Conservation (phyloP, 129 eudicot species). For the Gnaphalium uliginosum region DNA sequence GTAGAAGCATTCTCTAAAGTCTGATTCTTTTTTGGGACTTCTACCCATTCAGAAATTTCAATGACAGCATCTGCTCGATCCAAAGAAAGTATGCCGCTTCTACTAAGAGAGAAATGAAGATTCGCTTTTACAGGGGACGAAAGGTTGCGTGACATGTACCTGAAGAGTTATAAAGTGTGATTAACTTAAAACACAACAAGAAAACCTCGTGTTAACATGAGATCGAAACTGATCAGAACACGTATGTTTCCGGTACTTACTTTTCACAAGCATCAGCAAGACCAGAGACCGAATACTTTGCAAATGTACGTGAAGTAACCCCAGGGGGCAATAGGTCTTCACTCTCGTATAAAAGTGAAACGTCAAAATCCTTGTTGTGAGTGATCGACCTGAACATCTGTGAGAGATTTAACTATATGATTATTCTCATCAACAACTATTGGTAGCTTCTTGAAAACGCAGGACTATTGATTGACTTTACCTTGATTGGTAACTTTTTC, state of each 20-base stretch:
- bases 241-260: slow-evolving; percentile 45
- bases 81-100: slow-evolving; percentile 81
- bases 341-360: slow-evolving; percentile 75
- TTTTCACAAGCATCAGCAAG: slow-evolving; percentile 83
- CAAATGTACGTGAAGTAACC: slow-evolving; percentile 65
- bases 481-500: slow-evolving; percentile 93
- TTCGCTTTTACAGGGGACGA: slow-evolving; percentile 93
- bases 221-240: slow-evolving; percentile 7
- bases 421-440: slow-evolving; percentile 15
- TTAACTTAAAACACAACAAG: not conserved
- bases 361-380: slow-evolving; percentile 90
- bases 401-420: slow-evolving; percentile 12
- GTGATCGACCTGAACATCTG: slow-evolving; percentile 90
- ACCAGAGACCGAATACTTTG: slow-evolving; percentile 78
- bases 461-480: slow-evolving; percentile 29
- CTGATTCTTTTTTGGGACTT: slow-evolving; percentile 84
- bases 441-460: not conserved
- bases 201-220: not conserved
- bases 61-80: slow-evolving; percentile 96
- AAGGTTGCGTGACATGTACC: slow-evolving; percentile 85
- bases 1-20: slow-evolving; percentile 74
- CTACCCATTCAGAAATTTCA: slow-evolving; percentile 97
- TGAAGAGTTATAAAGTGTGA: slow-evolving; percentile 26
- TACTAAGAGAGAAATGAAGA: slow-evolving; percentile 87
- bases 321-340: slow-evolving; percentile 84